These are phyloP conservation scores for Botrytis deweyae DNA, from an alignment of 2,329 filamentous ascomycete genomes.

Conservation along the genomic window DNA sequence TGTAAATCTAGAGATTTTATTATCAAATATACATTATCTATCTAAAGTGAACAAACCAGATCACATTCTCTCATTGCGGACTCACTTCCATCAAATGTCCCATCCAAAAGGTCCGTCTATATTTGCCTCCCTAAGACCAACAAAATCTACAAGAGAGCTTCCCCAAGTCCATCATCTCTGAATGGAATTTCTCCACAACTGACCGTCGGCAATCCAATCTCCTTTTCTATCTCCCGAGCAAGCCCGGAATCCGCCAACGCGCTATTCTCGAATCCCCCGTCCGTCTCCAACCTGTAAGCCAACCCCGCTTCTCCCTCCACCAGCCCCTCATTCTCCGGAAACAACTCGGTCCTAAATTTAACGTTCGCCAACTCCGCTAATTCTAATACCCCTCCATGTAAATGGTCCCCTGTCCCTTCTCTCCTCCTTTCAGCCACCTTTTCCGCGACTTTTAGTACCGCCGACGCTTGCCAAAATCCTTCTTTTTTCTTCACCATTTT, in stretches of 20 bases:
- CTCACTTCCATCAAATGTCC: not conserved
- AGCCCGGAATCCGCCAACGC: not conserved
- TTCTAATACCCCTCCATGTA: not conserved
- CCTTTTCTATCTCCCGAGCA: not conserved
- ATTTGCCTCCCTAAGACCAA: not conserved
- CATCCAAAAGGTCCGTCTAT: not conserved
- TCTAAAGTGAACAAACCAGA: no score
- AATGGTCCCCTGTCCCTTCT: not conserved
- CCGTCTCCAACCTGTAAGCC: not conserved
- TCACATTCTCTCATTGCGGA: not conserved
- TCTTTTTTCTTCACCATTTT: conserved; percentile 24
- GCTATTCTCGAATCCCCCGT: not conserved
- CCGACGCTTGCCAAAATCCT: conserved; percentile 27
- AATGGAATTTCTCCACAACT: not conserved
- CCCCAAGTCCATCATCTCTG: not conserved
- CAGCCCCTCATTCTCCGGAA: not conserved
- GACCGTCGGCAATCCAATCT: not conserved
- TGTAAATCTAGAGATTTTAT: not conserved
- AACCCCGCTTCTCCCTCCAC: no score
- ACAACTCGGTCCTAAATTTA: not conserved
- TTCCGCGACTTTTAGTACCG: conserved; percentile 24
- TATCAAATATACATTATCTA: not conserved
- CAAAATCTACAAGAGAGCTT: not conserved
- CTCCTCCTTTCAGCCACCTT: conserved; percentile 12
- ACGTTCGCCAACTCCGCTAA: not conserved